Conservation (phyloP, 2,329 filamentous ascomycete species). For the Drechslera avenae region DNA sequence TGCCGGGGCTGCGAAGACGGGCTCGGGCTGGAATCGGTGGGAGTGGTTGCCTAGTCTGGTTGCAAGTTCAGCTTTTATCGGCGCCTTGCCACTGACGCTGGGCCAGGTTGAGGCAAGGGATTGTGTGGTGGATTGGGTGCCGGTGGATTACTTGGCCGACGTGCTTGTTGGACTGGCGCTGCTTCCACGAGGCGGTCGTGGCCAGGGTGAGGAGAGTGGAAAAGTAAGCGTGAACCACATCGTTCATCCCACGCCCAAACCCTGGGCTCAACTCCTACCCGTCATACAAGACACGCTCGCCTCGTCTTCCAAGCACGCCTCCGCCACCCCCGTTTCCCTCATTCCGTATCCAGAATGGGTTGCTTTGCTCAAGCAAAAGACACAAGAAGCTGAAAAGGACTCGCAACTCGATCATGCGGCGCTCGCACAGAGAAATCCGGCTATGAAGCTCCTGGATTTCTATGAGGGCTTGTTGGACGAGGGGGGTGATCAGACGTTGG, state of each 20-base stretch:
- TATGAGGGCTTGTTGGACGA: not conserved
- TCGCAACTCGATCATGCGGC: not conserved
- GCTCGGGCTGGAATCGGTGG: not conserved
- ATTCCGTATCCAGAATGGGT: not conserved
- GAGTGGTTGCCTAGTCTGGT: not conserved
- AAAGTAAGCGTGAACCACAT: too few relatives aligned
- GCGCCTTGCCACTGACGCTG: not conserved
- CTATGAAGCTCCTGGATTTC: not conserved
- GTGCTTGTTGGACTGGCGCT: not conserved
- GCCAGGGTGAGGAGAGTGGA: too few relatives aligned
- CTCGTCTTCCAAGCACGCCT: too few relatives aligned
- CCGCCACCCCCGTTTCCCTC: too few relatives aligned
- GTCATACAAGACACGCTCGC: too few relatives aligned
- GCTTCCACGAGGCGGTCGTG: too few relatives aligned
- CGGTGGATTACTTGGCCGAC: not conserved
- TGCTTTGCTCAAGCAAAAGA: too few relatives aligned
- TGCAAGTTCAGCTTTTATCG: not conserved
- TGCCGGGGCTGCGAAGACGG: not conserved
- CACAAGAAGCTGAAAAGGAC: not conserved
- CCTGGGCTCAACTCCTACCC: too few relatives aligned
- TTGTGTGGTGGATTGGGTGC: not conserved
- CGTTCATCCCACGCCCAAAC: too few relatives aligned
- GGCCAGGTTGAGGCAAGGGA: not conserved
- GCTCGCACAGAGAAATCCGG: not conserved
- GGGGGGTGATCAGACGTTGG: not conserved